Base-by-base conservation (phyloP, 2,329 filamentous ascomycete genomes). In the Chaetomiaceae sp. region DNA sequence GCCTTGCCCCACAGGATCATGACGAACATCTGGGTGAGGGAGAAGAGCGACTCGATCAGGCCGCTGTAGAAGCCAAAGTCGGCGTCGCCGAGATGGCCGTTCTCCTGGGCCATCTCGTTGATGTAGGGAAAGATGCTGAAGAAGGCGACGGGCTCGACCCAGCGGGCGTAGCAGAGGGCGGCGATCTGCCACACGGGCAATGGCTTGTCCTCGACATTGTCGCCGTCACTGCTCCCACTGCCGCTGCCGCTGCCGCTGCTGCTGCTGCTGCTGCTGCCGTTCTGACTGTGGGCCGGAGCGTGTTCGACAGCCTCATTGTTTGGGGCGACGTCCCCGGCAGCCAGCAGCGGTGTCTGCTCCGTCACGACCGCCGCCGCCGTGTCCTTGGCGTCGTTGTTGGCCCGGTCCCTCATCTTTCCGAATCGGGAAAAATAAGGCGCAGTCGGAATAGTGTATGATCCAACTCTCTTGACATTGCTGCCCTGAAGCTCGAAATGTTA, bases 71-170 rank as follows among this genome's bases (percentile, higher is more conserved):
- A 92, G 2, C 89, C 89, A 3, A 90, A 82, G 66, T 90, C 84
- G n/a, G 77, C 71, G 40, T 80, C 72, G 1, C 75, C 67, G 2
- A 92, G 69, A 10, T 74, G 63, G 9, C 86, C 87, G 54, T 84
- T 85, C 52, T 79, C 74, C 67, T 80, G 73, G 33, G 89, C 82
- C 88, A 92, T 92, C 64, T 85, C 75, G 63, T 84, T 89, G 68
- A 94, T 80, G 69, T 87, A 92, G 1, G 88, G 86, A 62, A 92
- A 87, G 66, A 92, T 89, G 65, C 78, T 82, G 73, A 91, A 92
- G 72, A 89, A 92, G n/a, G 87, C 86, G 36, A 91, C 78, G 1
- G 89, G 87, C 64, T 92, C 89, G 40, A 89, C 74, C 23, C 88
- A 65, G 5, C 87, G 81, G 1, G 84, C 83, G 65, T 84, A 87